These are phyloP conservation scores for Xylariaceae sp. DNA, from an alignment of 2,329 filamentous ascomycete genomes.

Conservation along the genomic window DNA sequence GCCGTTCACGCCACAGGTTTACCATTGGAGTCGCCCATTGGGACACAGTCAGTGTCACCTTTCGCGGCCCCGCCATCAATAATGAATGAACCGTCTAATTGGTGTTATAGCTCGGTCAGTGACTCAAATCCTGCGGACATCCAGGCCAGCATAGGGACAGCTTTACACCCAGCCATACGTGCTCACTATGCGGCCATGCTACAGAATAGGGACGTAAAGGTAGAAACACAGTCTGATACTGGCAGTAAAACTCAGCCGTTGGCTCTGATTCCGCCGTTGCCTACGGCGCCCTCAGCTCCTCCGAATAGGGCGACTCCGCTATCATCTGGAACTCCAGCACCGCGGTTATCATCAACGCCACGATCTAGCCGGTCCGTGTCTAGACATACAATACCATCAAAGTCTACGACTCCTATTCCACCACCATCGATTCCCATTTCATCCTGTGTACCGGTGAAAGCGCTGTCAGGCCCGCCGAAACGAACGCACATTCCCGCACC, in stretches of 20 bases:
- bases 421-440: constrained; percentile 9
- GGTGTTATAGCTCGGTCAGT: constrained; percentile 3
- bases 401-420: constrained; percentile 18
- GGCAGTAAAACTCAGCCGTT: constrained; percentile 1
- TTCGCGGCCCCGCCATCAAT: constrained; percentile 2
- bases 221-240: constrained; percentile 9
- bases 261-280: constrained; percentile 6
- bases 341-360: constrained; percentile 3
- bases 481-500: constrained; percentile 32
- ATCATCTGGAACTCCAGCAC: not conserved
- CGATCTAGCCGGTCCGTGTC: constrained; percentile 6
- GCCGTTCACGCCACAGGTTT: not conserved
- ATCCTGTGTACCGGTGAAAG: constrained; percentile 8
- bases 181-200: constrained; percentile 32
- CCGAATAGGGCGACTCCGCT: not conserved
- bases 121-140: constrained; percentile 14
- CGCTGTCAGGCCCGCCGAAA: constrained; percentile 16
- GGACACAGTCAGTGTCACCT: constrained; percentile 9
- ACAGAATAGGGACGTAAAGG: constrained; percentile 23
- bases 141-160: constrained; percentile 14
- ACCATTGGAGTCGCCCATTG: not conserved
- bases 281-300: not conserved
- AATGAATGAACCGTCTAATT: constrained; percentile 5
- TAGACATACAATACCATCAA: constrained; percentile 1
- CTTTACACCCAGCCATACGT: constrained; percentile 33